A percentile compares a stretch with the other conserved stretches of the same genome.
phyloP scores from a whole-genome alignment of 441 rosid species.

The Gossypium gossypioides region DNA sequence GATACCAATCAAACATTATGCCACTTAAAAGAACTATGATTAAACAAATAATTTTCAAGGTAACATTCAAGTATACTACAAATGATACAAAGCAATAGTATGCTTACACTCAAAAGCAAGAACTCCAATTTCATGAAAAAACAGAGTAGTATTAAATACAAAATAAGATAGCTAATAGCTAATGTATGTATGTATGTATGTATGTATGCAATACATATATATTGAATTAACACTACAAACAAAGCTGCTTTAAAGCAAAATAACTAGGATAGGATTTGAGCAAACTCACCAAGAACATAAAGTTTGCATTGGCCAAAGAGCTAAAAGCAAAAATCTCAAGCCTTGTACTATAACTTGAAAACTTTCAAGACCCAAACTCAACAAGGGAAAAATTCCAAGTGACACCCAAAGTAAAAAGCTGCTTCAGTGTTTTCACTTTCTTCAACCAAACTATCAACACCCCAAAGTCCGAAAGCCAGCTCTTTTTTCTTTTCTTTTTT shows the following conservation, averaged over 20 bases:
- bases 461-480: constrained; percentile 19
- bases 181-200: too few species aligned
- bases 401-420: constrained; percentile 22
- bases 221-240: not conserved
- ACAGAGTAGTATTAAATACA: not conserved
- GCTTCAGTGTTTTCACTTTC: constrained; percentile 18
- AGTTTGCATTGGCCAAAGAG: constrained; percentile 34
- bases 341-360: constrained; percentile 10
- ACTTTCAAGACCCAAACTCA: constrained; percentile 23
- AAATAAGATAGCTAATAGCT: not conserved
- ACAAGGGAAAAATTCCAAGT: not conserved
- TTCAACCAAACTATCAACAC: constrained; percentile 20
- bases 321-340: constrained; percentile 15
- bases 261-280: not conserved
- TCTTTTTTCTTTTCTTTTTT: constrained; percentile 9
- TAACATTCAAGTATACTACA: not conserved
- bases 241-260: not conserved
- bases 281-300: constrained; percentile 35
- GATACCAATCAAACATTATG: not conserved
- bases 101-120: not conserved
- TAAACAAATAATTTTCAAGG: not conserved
- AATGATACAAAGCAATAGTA: not conserved
- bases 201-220: too few species aligned
- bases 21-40: not conserved
- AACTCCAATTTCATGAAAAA: not conserved